phyloP scores from a whole-genome alignment of 352 stramenopile species.

The Blastocystis sp. region DNA sequence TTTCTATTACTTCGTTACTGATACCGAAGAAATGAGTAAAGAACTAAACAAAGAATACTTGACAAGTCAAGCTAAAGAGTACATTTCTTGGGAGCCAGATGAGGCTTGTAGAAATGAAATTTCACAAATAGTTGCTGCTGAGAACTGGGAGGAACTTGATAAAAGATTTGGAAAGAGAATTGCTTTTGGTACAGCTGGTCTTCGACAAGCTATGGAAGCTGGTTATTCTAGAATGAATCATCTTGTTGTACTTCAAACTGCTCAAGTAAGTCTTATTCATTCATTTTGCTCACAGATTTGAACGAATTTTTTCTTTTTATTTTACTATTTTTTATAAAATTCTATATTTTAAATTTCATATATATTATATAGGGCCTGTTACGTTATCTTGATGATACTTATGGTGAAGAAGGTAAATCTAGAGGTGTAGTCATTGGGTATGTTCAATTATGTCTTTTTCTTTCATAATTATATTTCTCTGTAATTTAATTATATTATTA shows the following conservation, averaged over 20 bases:
- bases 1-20: too few relatives aligned
- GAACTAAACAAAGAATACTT: too few relatives aligned
- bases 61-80: conserved; percentile 50
- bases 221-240: conserved; percentile 70
- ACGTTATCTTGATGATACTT: conserved; percentile 55
- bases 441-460: neutral
- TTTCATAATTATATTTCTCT: conserved; percentile 56
- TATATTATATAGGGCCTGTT: conserved; percentile 50
- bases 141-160: conserved; percentile 49
- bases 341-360: too few relatives aligned
- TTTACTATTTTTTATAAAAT: too few relatives aligned
- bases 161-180: conserved; percentile 54
- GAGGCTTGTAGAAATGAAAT: conserved; percentile 52
- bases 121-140: conserved; percentile 49
- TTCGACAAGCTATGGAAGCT: conserved; percentile 64
- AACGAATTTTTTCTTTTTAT: too few relatives aligned
- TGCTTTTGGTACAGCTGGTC: conserved; percentile 67
- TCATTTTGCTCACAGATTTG: too few relatives aligned
- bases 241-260: conserved; percentile 67
- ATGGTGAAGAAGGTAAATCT: conserved; percentile 52
- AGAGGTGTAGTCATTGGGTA: conserved; percentile 64
- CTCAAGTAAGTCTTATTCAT: conserved; percentile 44
- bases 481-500: conserved; percentile 51
- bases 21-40: too few relatives aligned
- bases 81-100: conserved; percentile 63